These are phyloP conservation scores for Diplodia corticola DNA, from an alignment of 2,329 filamentous ascomycete genomes.

Conservation along the genomic window DNA sequence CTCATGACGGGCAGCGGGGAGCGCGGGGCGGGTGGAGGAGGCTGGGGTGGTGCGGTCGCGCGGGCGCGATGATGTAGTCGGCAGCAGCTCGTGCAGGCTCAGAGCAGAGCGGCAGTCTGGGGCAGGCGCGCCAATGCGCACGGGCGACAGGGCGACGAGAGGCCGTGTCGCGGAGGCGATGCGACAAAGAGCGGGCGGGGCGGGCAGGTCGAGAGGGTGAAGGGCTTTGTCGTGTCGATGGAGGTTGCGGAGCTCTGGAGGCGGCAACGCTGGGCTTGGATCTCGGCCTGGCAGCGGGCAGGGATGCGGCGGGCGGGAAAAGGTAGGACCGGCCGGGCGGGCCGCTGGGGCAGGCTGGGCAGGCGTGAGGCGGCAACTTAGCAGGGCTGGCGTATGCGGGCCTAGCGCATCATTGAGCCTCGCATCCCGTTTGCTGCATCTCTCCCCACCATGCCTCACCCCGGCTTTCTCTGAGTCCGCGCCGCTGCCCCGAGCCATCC, in stretches of 20 bases:
- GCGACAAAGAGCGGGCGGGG: not conserved
- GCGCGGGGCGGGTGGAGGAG: not conserved
- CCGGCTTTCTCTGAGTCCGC: not conserved
- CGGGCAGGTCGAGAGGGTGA: not conserved
- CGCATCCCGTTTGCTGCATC: not conserved
- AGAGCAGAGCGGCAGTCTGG: not conserved
- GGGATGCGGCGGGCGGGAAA: not conserved
- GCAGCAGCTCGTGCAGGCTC: constrained; percentile 1
- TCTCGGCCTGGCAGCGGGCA: not conserved
- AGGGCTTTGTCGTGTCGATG: constrained; percentile 1
- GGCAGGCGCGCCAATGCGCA: not conserved
- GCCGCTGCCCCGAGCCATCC: not conserved
- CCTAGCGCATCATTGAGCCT: constrained; percentile 3
- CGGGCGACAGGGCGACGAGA: not conserved
- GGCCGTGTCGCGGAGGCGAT: not conserved
- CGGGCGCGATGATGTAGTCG: constrained; percentile 6
- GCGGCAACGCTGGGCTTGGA: constrained; percentile 2
- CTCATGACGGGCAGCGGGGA: constrained; percentile 17
- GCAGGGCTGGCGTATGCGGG: constrained; percentile 10
- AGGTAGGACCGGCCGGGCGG: constrained; percentile 1
- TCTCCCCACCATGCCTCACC: not conserved
- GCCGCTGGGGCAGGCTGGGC: not conserved
- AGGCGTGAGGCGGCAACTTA: too few species aligned
- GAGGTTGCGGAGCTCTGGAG: not conserved
- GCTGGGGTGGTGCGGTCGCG: not conserved